phyloP scores from a whole-genome alignment of 2,329 filamentous ascomycete species.

The Phialocephala subalpina region DNA sequence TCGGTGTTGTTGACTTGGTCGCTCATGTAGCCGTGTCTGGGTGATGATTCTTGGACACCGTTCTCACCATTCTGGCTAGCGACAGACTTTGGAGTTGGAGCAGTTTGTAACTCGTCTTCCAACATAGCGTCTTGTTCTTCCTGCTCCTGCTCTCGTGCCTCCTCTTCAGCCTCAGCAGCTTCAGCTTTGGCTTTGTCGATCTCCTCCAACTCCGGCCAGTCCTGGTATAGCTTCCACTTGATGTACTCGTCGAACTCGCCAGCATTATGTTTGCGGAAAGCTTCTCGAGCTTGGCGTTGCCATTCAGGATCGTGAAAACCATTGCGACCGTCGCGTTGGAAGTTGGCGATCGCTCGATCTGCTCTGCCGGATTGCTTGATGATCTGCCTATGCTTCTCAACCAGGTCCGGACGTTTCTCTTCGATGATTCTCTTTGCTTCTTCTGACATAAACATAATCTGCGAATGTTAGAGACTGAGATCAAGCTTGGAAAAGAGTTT shows the following conservation, averaged over 20 bases:
- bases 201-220: slow-evolving; percentile 24
- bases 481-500: neutral
- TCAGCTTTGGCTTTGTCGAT: neutral
- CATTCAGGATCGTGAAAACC: slow-evolving; percentile 66
- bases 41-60: neutral
- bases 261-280: slow-evolving; percentile 56
- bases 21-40: neutral
- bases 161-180: neutral
- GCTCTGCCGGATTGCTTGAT: neutral
- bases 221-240: slow-evolving; percentile 54
- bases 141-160: neutral
- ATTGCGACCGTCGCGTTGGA: slow-evolving; percentile 60
- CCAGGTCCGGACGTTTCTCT: neutral
- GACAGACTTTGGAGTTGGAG: neutral
- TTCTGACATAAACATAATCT: neutral
- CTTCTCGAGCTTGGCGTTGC: slow-evolving; percentile 60
- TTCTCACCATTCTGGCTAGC: neutral
- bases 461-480: neutral
- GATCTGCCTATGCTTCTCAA: neutral
- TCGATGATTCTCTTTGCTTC: neutral
- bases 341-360: slow-evolving; percentile 54
- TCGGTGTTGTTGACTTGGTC: neutral
- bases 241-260: slow-evolving; percentile 66
- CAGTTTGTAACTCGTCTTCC: neutral
- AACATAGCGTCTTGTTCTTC: neutral